Conservation (phyloP, 1,284 basidiomycete genomes). For the Pholiota adiposa region DNA sequence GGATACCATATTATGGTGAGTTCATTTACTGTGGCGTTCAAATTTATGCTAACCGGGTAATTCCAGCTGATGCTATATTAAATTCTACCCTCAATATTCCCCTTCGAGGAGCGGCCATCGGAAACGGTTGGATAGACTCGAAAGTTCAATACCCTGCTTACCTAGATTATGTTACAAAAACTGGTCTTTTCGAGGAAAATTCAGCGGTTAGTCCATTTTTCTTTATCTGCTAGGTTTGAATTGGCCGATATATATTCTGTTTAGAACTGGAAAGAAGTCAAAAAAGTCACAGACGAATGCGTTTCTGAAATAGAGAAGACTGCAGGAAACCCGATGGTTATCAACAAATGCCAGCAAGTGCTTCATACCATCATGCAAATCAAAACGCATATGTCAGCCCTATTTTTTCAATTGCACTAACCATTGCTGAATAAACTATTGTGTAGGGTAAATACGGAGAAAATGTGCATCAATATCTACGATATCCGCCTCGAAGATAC, state of each 20-base stretch:
- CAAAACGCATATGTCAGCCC: constrained; percentile 62
- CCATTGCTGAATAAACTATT: background rate
- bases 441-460: constrained; percentile 69
- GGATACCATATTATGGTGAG: constrained; percentile 92
- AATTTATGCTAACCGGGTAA: constrained; percentile 4
- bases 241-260: background rate
- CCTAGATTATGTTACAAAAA: constrained; percentile 84
- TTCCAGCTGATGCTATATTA: constrained; percentile 78
- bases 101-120: constrained; percentile 87
- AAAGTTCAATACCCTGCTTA: constrained; percentile 89
- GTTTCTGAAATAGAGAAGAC: constrained; percentile 53
- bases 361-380: constrained; percentile 64
- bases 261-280: constrained; percentile 59
- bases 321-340: constrained; percentile 64
- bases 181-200: constrained; percentile 77
- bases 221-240: constrained; percentile 7
- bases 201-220: constrained; percentile 56
- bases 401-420: constrained; percentile 41
- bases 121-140: constrained; percentile 98
- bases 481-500: constrained; percentile 90
- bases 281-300: constrained; percentile 70
- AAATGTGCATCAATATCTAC: constrained; percentile 93
- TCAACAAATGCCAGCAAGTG: constrained; percentile 70
- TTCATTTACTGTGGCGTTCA: constrained; percentile 1
- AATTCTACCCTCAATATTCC: constrained; percentile 61